Base-by-base conservation (phyloP, 345 rosid genomes). In the Citrus sp. region DNA sequence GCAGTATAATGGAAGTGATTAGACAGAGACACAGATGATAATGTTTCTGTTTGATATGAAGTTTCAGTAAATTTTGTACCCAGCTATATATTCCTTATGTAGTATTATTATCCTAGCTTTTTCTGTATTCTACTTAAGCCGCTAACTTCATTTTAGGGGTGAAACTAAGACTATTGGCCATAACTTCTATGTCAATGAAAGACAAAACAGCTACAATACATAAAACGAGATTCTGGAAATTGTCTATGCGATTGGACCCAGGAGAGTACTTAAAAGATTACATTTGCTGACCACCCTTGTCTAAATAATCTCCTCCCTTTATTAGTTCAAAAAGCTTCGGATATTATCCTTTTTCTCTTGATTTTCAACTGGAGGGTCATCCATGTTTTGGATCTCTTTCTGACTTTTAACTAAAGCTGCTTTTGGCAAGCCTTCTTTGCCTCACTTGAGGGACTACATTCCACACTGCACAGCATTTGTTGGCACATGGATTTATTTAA, bases 361-460 rank as follows among this genome's bases (percentile, higher is more conserved):
- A 87, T 87, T 73, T 81, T 54, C 27, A 84, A 80, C 86, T 78
- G 38, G 51, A 70, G 79, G 78, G 87, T 49, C 86, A 60, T 40
- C 49, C 71, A 55, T 79, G 78, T 81, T 83, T 78, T 56, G 64
- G 68, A 64, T 28, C 51, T 79, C 58, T 40, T 59, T 27, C 32
- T 60, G 28, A 70, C 37, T 56, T 72, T 60, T 65, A 67, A 70
- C 40, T 56, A 34, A 40, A 73, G 32, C 22, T 42, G 55, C 76
- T 77, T 73, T 72, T 56, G 38, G 30, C 67, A 65, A 63, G 30
- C 71, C 79, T 72, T 46, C 37, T 72, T 73, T 83, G 86, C 78
- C 81, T 77, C 51, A 69, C 82, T 66, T 73, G n/a, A 28, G 65
- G 55, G 75, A 66, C 80, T 70, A 77, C 82, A 83, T 67, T 67